These are phyloP conservation scores for Closterium sp. DNA, from an alignment of 139 green algal genomes.

Conservation along the genomic window DNA sequence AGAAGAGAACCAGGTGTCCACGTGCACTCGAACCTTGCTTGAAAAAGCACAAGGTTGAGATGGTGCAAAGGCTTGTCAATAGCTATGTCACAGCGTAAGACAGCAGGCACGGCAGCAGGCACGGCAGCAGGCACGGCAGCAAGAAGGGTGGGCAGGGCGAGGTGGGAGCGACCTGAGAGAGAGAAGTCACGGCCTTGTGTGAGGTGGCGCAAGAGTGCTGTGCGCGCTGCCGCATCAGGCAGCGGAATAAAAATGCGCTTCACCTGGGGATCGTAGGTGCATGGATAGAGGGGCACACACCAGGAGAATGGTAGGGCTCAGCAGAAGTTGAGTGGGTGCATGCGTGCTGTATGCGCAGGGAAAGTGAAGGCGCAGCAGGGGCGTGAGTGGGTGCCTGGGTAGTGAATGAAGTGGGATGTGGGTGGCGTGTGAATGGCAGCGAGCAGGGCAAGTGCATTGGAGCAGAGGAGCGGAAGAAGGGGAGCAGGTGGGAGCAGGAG, in stretches of 20 bases:
- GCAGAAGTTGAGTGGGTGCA: no score
- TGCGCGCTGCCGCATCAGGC: constrained; percentile 72
- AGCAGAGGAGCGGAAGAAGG: neutral
- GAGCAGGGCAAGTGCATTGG: neutral
- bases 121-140: neutral
- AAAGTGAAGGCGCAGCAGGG: neutral
- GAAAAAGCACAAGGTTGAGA: no score
- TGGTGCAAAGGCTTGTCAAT: no score
- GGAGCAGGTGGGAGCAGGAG: neutral
- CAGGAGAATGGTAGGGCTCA: no score
- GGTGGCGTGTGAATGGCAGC: neutral
- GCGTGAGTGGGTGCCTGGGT: neutral
- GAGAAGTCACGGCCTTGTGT: constrained; percentile 32
- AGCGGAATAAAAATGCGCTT: constrained; percentile 99
- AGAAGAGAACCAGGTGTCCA: neutral
- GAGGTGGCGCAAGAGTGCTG: constrained; percentile 37
- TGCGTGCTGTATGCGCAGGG: neutral
- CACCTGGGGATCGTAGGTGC: constrained; percentile 9
- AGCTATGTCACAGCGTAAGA: neutral
- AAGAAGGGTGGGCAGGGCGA: neutral
- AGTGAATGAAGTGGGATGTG: neutral
- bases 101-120: neutral
- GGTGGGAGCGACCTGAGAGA: neutral
- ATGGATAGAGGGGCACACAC: neutral
- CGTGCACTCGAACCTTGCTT: no score